Conservation (phyloP, 805 yeast species). For the Geotrichum ghanense region DNA sequence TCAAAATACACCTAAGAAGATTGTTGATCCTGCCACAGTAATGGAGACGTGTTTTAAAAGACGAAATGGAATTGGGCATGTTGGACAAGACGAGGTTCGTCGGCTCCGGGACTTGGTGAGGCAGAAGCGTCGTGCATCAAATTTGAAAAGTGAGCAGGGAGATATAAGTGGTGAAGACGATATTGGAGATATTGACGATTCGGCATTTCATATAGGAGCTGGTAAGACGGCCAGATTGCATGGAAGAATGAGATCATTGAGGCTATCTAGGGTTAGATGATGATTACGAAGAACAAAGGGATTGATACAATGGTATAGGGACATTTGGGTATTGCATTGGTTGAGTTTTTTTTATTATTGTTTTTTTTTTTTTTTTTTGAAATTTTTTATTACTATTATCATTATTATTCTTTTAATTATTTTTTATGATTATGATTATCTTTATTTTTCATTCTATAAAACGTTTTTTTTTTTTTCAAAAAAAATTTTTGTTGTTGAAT, state of each 20-base stretch:
- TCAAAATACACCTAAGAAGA: constrained; percentile 67
- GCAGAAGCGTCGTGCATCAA: constrained; percentile 29
- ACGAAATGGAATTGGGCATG: constrained; percentile 50
- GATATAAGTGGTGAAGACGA: background rate
- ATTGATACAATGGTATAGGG: too few relatives aligned
- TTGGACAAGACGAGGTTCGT: constrained; percentile 73
- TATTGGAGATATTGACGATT: background rate
- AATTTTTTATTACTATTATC: too few relatives aligned
- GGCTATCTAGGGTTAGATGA: background rate
- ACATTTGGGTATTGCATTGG: too few relatives aligned
- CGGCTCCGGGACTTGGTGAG: constrained; percentile 71
- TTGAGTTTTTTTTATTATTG: too few relatives aligned
- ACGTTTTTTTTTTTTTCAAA: too few relatives aligned
- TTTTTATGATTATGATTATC: too few relatives aligned
- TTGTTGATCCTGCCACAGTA: constrained; percentile 50
- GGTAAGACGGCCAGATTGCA: background rate
- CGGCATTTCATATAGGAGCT: background rate
- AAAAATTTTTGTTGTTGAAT: too few relatives aligned
- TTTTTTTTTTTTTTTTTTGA: too few relatives aligned
- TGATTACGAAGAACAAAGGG: too few relatives aligned
- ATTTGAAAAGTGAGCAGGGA: too few relatives aligned
- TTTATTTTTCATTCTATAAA: background rate
- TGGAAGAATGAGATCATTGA: background rate
- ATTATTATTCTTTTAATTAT: background rate
- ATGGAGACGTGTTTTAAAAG: constrained; percentile 69